Evolutionary conservation across 495 filamentous ascomycete species (phyloP).

Genomic region (Tuber indicum): DNA sequence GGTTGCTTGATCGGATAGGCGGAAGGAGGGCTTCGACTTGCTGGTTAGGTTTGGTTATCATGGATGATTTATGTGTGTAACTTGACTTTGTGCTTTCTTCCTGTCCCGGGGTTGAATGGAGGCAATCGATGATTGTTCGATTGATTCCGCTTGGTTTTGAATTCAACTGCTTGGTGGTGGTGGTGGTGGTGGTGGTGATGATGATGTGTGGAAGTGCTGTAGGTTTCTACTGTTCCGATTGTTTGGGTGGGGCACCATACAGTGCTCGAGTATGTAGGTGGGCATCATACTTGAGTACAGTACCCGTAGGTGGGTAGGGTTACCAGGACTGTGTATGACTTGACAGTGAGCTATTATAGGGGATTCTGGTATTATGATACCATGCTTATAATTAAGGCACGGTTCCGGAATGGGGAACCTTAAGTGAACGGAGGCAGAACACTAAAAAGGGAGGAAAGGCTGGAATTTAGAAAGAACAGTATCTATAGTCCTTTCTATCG

Average conservation of each 20-base stretch:
- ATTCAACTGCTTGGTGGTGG: neutral
- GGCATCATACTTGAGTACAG: neutral
- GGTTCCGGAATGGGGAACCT: neutral
- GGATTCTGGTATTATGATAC: neutral
- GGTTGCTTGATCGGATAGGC: neutral
- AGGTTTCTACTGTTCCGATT: neutral
- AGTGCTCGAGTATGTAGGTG: neutral
- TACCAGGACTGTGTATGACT: neutral
- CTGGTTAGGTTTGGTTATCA: neutral
- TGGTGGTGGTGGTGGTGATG: neutral
- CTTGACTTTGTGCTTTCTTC: neutral
- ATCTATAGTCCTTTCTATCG: neutral
- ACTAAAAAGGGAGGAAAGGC: neutral
- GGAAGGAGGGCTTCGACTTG: neutral
- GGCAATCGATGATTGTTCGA: neutral
- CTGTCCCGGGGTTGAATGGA: neutral
- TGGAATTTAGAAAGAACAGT: neutral
- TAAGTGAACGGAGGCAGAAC: neutral
- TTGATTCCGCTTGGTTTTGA: neutral
- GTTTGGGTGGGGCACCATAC: neutral
- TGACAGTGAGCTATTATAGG: too few relatives aligned
- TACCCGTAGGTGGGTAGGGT: neutral
- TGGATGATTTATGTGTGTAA: constrained; percentile 1
- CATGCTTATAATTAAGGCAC: neutral
- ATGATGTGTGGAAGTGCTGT: neutral